Evolutionary conservation across 2,329 filamentous ascomycete genomes (phyloP), one percentile per base, ranked within the genome.

Genomic region (Diplodia corticola): DNA sequence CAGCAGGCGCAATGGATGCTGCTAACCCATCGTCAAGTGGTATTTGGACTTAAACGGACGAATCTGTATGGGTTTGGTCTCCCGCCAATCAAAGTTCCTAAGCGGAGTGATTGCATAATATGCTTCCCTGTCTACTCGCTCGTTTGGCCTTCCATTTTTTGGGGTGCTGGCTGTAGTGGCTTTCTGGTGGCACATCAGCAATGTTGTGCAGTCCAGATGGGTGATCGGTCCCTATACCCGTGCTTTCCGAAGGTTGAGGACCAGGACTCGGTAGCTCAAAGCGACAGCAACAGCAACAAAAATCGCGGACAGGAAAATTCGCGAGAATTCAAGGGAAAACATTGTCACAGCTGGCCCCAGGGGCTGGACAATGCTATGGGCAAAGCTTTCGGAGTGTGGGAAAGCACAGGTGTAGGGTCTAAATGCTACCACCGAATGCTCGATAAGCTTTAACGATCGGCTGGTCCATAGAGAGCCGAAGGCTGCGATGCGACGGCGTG

Each of bases 11-110:
- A 54, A 51, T 67, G 26, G 24, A 22, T 22, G 53, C n/a, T 17
- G 35, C 37, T 33, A 75, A 87, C 86, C 84, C 87, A 89, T 89
- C 5, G 86, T 88, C 60, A 89, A 74, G 71, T 88, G 82, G 71
- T 86, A 89, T 70, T 83, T 87, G 5, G 85, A 82, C 73, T 86
- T 88, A 74, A 88, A 88, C 0, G 85, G 83, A 15, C 86, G 79
- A 12, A 86, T 72, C 66, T 84, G 81, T 44, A 86, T 71, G 0
- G 85, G 86, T 65, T 83, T 79, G 35, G 81, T 83, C 0, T 75
- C 78, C 61, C 78, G 71, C 80, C 84, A 84, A 67, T 85, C 75
- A 69, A 88, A 86, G 65, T 80, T 73, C 2, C 72, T 54, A 4
- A 87, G 75, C 3, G 85, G 80, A 24, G 77, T 78, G 60, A 85